phyloP scores from a whole-genome alignment of 805 yeast genomes.

The Ogataea nitratoaversa region DNA sequence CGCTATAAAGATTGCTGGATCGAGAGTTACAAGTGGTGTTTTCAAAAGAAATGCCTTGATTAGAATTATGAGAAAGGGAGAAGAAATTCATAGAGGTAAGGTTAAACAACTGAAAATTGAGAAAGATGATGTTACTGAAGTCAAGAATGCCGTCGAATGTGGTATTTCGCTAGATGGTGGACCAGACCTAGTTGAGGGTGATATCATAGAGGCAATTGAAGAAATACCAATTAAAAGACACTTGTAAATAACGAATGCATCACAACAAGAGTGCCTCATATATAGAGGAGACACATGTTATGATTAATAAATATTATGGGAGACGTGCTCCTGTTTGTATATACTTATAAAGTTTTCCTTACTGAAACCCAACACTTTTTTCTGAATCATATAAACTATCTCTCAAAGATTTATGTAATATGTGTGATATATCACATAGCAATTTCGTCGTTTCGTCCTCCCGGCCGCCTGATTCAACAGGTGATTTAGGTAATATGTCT shows the following conservation, averaged over 20 bases:
- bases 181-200: constrained; percentile 49
- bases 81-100: constrained; percentile 34
- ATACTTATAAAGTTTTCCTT: neutral
- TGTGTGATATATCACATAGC: constrained; percentile 1
- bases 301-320: no score
- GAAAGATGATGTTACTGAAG: constrained; percentile 74
- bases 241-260: constrained; percentile 6
- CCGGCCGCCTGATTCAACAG: neutral
- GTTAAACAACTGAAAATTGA: constrained; percentile 73
- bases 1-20: constrained; percentile 75
- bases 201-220: constrained; percentile 68
- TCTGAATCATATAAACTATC: constrained; percentile 15
- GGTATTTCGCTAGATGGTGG: constrained; percentile 64
- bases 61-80: constrained; percentile 45
- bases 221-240: constrained; percentile 51
- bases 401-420: constrained; percentile 3
- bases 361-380: constrained; percentile 2
- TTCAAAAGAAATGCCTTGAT: constrained; percentile 52
- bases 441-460: neutral
- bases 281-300: no score
- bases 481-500: neutral
- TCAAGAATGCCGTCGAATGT: constrained; percentile 85
- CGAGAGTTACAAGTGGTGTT: constrained; percentile 68
- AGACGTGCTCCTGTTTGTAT: neutral
- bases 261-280: neutral